These are phyloP conservation scores for Wakefieldia striispora DNA, from an alignment of 768 basidiomycete species.

Conservation along the genomic window DNA sequence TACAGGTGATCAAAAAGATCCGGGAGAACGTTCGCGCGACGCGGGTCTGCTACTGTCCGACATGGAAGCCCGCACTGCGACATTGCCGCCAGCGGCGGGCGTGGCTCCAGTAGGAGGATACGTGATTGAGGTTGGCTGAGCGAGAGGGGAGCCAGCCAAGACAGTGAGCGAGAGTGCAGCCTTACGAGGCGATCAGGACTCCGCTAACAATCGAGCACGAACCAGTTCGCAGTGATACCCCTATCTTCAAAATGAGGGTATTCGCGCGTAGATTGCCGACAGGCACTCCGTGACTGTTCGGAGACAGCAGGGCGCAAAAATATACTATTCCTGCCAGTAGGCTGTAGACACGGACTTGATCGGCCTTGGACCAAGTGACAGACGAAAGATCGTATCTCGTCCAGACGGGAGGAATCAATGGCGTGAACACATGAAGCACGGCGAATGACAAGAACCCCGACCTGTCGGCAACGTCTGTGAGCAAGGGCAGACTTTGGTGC, in stretches of 20 bases:
- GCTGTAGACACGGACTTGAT: slow-evolving; percentile 4
- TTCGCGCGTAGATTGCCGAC: no score
- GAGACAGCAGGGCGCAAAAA: slow-evolving; percentile 6
- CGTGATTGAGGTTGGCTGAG: slow-evolving; percentile 12
- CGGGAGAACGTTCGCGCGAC: no score
- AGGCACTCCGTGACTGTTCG: neutral
- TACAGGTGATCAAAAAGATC: neutral
- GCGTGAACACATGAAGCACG: neutral
- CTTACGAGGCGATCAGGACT: no score
- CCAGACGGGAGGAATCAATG: neutral
- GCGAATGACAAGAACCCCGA: neutral
- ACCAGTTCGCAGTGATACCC: no score
- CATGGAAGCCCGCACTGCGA: slow-evolving; percentile 19
- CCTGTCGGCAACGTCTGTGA: neutral
- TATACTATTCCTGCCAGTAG: neutral
- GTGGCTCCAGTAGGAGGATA: slow-evolving; percentile 8
- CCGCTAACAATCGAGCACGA: no score
- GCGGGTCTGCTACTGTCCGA: slow-evolving; percentile 7
- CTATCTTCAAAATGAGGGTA: no score
- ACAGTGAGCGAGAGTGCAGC: slow-evolving; percentile 11
- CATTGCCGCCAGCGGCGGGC: slow-evolving; percentile 5
- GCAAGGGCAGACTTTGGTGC: no score
- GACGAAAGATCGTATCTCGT: neutral
- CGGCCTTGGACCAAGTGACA: no score
- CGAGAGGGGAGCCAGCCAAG: slow-evolving; percentile 12